A percentile compares a stretch with the other conserved stretches of the same genome.
phyloP scores from a whole-genome alignment of 106 monocot genomes.

The Iris macrosiphon region DNA sequence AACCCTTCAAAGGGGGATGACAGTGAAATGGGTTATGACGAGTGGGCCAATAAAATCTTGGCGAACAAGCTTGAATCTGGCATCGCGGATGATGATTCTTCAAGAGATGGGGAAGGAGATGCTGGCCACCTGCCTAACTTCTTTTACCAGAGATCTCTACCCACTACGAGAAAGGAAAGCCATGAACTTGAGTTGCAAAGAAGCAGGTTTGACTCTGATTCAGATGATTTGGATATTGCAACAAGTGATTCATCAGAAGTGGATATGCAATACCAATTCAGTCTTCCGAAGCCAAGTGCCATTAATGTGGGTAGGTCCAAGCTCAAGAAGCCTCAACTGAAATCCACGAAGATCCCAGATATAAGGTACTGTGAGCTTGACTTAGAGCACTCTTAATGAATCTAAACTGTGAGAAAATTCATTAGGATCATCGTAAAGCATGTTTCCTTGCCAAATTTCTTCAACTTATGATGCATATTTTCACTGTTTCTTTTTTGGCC shows the following conservation, averaged over 20 bases:
- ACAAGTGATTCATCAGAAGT: slow-evolving; percentile 62
- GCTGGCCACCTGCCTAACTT: slow-evolving; percentile 7
- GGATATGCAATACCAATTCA: slow-evolving; percentile 35
- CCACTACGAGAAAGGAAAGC: slow-evolving; percentile 22
- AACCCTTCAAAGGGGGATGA: slow-evolving; percentile 13
- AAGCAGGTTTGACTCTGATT: slow-evolving; percentile 27
- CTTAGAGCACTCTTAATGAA: background rate
- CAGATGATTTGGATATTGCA: slow-evolving; percentile 57
- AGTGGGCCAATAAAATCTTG: slow-evolving; percentile 80
- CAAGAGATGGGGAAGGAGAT: slow-evolving; percentile 33
- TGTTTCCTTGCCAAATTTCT: background rate
- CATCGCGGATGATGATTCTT: slow-evolving; percentile 15
- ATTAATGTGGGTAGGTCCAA: slow-evolving; percentile 31
- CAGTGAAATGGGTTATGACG: slow-evolving; percentile 26
- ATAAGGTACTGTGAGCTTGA: slow-evolving; percentile 17
- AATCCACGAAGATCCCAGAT: slow-evolving; percentile 23
- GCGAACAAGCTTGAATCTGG: slow-evolving; percentile 45
- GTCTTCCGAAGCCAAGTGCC: slow-evolving; percentile 16
- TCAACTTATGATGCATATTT: too few species aligned
- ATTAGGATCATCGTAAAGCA: background rate
- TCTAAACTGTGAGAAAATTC: background rate
- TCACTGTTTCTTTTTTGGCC: too few species aligned
- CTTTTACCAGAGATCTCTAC: slow-evolving; percentile 35
- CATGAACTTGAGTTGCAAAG: slow-evolving; percentile 15
- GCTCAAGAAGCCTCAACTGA: slow-evolving; percentile 51